These are phyloP conservation scores for Bacidia rubella DNA, from an alignment of 495 filamentous ascomycete genomes.

Conservation along the genomic window DNA sequence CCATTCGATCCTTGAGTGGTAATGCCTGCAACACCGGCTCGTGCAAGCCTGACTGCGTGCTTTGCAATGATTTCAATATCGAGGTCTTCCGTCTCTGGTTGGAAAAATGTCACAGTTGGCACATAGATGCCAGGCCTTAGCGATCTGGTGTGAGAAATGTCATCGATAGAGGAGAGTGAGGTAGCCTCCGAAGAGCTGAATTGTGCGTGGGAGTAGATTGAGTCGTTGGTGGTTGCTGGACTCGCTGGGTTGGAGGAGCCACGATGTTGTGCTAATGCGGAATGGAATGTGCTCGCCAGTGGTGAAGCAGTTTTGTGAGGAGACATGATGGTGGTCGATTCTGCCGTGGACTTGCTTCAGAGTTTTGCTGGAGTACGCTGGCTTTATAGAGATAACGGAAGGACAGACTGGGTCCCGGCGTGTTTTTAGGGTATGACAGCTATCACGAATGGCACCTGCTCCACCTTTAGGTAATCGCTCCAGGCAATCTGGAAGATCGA, in stretches of 20 bases:
- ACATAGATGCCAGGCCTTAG: constrained; percentile 48
- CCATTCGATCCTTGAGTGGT: constrained; percentile 85
- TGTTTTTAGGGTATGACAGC: background rate
- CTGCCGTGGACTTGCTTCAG: background rate
- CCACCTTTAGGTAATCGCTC: constrained; percentile 5
- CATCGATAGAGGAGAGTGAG: constrained; percentile 20
- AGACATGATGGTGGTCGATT: constrained; percentile 3
- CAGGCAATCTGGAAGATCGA: background rate
- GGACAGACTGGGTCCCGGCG: background rate
- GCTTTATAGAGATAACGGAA: constrained; percentile 1
- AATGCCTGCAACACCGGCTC: constrained; percentile 65
- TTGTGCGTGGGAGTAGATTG: constrained; percentile 15
- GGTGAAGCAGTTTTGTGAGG: constrained; percentile 10
- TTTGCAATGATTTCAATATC: constrained; percentile 55
- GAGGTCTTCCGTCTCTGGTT: constrained; percentile 39
- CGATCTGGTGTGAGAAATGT: constrained; percentile 15
- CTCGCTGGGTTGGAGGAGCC: constrained; percentile 5
- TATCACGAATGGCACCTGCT: constrained; percentile 1
- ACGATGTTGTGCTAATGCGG: constrained; percentile 1
- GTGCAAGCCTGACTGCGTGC: constrained; percentile 73
- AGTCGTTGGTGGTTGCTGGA: constrained; percentile 4
- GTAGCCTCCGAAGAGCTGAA: constrained; percentile 17
- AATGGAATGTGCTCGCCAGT: constrained; percentile 9
- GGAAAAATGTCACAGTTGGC: constrained; percentile 58
- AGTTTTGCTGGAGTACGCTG: background rate